Evolutionary conservation across 306 rosid species (phyloP), one percentile per base, ranked within the genome.

Genomic region (Citrullus mucosospermus): DNA sequence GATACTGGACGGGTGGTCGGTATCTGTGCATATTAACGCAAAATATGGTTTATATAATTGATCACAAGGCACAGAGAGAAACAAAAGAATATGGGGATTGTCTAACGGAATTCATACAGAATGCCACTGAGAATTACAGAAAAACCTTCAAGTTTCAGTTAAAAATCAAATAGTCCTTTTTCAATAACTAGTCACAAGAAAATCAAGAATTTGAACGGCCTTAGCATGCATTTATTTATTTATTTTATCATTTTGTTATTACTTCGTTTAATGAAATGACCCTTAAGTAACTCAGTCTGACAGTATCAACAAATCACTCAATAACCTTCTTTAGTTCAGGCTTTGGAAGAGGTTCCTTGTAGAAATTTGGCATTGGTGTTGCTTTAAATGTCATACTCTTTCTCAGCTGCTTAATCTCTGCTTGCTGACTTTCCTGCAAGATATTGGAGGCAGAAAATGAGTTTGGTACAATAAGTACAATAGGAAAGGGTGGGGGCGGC

Each of bases 1-100:
- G 99, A 95, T 85, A n/a, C 92, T 41, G 99, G 81, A 11, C 97
- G 91, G 15, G 97, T 92, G 34, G 89, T 95, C 3, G 99, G 99
- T 79, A 92, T 91, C 99, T 95, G 57, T 54, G 20, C 36, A 28
- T 14, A 62, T 48, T 15, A 62, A 22, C 50, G 67, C 30, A 58
- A 46, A 43, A 59, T 4, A 60, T 44, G 18, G 59, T 55, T 44
- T 22, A 81, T 46, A 57, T 11, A 62, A 63, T 46, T 3, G 1
- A 57, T 39, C 81, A 78, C 30, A 50, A 67, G 76, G 67, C 59
- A 66, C 34, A 57, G 9, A 11, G 53, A 70, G 61, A 36, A 32
- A 13, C 55, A 68, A 13, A 48, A 80, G 80, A 65, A 60, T 38
- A 20, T 51, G 39, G 7, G 7, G 16, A 16, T 16, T 34, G 8